Evolutionary conservation across 345 rosid genomes (phyloP), one percentile per base, ranked within the genome.

Genomic region (Heritiera littoralis): DNA sequence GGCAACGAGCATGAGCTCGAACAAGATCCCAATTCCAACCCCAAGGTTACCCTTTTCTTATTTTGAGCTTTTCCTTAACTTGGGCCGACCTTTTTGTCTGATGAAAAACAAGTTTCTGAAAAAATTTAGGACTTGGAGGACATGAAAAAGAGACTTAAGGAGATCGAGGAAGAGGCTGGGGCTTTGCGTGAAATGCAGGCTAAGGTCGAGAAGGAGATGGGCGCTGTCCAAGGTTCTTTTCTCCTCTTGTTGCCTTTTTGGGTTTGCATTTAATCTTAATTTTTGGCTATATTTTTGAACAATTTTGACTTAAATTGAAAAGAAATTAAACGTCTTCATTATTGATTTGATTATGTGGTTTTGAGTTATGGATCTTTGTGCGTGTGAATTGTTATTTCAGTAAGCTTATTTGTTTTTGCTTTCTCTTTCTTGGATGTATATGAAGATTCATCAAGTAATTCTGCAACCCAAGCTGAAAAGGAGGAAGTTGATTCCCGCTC

Each of bases 141-240:
- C 56, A 96, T 94, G 99, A 96, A 92, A 90, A 96, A 87, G 82
- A 89, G 99, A 74, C 87, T 96, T 76, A 94, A 90, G 84, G 98
- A 96, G 88, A 96, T 96, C 67, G 98, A 96, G 71, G 98, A 96
- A 74, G 99, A 96, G 88, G 98, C 99, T 43, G 91, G 97, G 7
- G 98, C 99, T 80, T 92, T 96, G 61, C 99, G 99, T 28, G 98
- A 96, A 84, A 91, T 96, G 98, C 99, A 96, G 88, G 97, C 99
- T 75, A 96, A 96, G 83, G 98, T 92, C 81, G 99, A 96, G 94
- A 94, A 96, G 78, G 99, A 96, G 88, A 94, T 96, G 99, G 98
- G 95, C 28, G 84, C 98, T 85, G 93, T 81, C 58, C 99, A 91
- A 94, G 99, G 98, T 93, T 66, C 41, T 51, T 49, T 1, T 45